Evolutionary conservation across 2,329 filamentous ascomycete species (phyloP), one percentile per base, ranked within the genome.

Genomic region (Chaetomium globosum): DNA sequence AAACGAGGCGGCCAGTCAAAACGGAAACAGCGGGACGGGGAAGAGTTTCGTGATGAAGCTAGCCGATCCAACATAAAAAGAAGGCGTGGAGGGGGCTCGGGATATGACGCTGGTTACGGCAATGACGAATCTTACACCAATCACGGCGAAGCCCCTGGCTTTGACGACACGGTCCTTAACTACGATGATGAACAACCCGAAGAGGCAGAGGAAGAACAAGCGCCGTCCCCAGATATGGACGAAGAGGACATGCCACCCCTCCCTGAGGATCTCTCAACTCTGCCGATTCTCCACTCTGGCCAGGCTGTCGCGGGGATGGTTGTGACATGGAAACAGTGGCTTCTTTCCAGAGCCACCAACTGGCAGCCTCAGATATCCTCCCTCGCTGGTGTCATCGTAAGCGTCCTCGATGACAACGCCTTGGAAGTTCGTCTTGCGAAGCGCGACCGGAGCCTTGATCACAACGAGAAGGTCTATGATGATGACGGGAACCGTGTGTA

Each of bases 401-500:
- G 81, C 1, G 75, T 86, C 0, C 78, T 81, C 23, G 82, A 85
- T 0, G 81, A 85, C 57, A 81, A 78, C 4, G 78, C 73, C 1
- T 67, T 96, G 19, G 79, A 82, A 26, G 78, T 96, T 4, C 80
- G 83, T 12, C 82, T 96, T 2, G 91, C 92, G 2, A 83, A 83
- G 67, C 85, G 90, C 31, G 90, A 96, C 73, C 80, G 89, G 56
- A 77, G 83, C 13, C 76, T 82, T 5, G 82, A 85, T 61, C 74
- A 80, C 66, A 84, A 82, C 61, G 80, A 87, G 68, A 88, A 85
- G 71, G 75, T 78, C 21, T 87, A 87, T 69, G 87, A 94, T 70
- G 82, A 87, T 12, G 77, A 83, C 0, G 92, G 92, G 0, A 81
- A 89, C 67, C 84, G 92, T 10, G 77, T 92, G 10, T 96, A 94